Percentiles rank a stretch among this genome's conserved stretches.
phyloP scores from a whole-genome alignment of 2,329 filamentous ascomycete genomes.

The Bertia moriformis region DNA sequence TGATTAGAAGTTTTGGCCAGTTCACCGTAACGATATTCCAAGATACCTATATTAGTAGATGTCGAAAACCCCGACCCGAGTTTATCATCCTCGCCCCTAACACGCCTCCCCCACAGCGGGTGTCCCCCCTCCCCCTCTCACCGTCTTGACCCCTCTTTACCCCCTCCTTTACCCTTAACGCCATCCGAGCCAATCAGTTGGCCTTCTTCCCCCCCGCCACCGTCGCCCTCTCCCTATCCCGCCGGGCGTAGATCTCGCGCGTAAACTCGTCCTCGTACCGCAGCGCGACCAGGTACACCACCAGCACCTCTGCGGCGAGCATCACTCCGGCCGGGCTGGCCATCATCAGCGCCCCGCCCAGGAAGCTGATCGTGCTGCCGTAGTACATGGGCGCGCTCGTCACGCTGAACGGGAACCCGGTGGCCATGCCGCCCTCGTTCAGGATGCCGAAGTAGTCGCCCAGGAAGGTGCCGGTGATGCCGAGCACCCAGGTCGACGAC shows the following conservation, averaged over 20 bases:
- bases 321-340: constrained; percentile 77
- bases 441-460: constrained; percentile 98
- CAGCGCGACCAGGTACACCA: constrained; percentile 69
- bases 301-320: constrained; percentile 59
- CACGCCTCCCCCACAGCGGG: too few relatives aligned
- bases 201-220: constrained; percentile 11
- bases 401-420: constrained; percentile 89
- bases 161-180: neutral
- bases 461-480: constrained; percentile 87
- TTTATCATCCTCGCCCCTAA: too few relatives aligned
- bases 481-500: constrained; percentile 78
- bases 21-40: too few relatives aligned
- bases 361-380: constrained; percentile 81
- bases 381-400: constrained; percentile 91
- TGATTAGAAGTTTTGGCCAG: too few relatives aligned
- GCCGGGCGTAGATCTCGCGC: constrained; percentile 77
- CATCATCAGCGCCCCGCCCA: constrained; percentile 71
- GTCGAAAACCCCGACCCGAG: too few relatives aligned
- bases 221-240: constrained; percentile 46
- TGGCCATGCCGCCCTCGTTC: constrained; percentile 77
- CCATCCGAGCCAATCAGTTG: neutral
- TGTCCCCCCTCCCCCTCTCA: too few relatives aligned
- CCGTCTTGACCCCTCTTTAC: too few relatives aligned
- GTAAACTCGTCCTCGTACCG: constrained; percentile 91
- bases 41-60: too few relatives aligned